Evolutionary conservation across 2,329 filamentous ascomycete genomes (phyloP).

Genomic region (Myriosclerotinia curreyana): DNA sequence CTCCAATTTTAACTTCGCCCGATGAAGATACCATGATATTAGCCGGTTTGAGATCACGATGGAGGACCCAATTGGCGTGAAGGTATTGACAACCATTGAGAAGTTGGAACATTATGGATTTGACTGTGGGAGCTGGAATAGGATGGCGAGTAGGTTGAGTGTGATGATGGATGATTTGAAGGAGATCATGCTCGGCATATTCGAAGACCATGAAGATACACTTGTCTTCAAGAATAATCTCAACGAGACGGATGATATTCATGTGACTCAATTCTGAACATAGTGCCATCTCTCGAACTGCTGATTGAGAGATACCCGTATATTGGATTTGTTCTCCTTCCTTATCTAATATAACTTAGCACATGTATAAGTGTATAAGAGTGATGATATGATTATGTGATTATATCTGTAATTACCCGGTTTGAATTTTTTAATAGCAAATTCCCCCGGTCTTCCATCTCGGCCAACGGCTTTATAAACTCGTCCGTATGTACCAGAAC

Average conservation of each 20-base stretch:
- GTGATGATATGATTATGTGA: neutral
- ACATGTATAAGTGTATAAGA: neutral
- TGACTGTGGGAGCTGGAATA: slow-evolving; percentile 84
- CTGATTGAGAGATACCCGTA: slow-evolving; percentile 95
- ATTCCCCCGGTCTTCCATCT: slow-evolving; percentile 72
- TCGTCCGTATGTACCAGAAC: slow-evolving; percentile 93
- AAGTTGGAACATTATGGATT: slow-evolving; percentile 93
- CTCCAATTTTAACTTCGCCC: slow-evolving; percentile 91
- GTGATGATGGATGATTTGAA: slow-evolving; percentile 98
- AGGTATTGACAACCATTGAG: slow-evolving; percentile 93
- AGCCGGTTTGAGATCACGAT: slow-evolving; percentile 93
- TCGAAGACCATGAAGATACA: slow-evolving; percentile 99
- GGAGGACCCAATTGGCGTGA: slow-evolving; percentile 94
- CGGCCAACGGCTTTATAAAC: slow-evolving; percentile 92
- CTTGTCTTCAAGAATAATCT: slow-evolving; percentile 97
- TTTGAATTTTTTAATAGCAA: slow-evolving; percentile 92
- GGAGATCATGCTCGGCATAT: slow-evolving; percentile 93
- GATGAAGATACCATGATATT: slow-evolving; percentile 97
- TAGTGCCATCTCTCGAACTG: slow-evolving; percentile 94
- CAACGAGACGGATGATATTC: slow-evolving; percentile 86
- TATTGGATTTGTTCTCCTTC: slow-evolving; percentile 94
- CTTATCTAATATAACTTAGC: slow-evolving; percentile 59
- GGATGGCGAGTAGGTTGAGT: slow-evolving; percentile 80
- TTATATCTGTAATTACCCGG: slow-evolving; percentile 30
- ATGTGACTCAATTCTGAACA: slow-evolving; percentile 87